These are phyloP conservation scores for Prosopis cineraria DNA, from an alignment of 306 rosid species.

Conservation along the genomic window DNA sequence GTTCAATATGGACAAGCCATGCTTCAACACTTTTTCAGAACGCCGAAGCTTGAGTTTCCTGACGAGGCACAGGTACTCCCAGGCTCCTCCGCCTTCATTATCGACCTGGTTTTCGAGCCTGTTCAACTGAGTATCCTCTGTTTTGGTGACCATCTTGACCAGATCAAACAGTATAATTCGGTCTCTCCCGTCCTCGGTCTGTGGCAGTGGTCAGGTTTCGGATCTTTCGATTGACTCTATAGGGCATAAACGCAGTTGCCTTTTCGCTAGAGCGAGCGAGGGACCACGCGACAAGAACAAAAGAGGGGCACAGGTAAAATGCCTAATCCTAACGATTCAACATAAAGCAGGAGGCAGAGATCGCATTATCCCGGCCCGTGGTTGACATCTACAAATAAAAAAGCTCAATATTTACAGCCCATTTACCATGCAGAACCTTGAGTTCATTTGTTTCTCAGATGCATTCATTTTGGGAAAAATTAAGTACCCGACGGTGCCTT, in stretches of 20 bases:
- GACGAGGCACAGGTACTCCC: constrained; percentile 85
- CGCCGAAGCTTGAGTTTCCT: constrained; percentile 91
- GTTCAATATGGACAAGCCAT: constrained; percentile 85
- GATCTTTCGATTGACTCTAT: neutral
- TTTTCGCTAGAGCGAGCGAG: too few species aligned
- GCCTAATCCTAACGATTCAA: too few species aligned
- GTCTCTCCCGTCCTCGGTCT: neutral
- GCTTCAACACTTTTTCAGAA: constrained; percentile 77
- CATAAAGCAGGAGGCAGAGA: neutral
- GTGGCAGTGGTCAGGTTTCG: neutral
- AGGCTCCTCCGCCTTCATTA: constrained; percentile 97
- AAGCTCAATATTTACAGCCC: neutral
- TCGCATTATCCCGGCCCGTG: neutral
- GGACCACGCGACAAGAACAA: neutral
- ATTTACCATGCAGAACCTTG: too few species aligned
- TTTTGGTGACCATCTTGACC: constrained; percentile 77
- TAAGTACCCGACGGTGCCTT: too few species aligned
- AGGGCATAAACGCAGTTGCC: neutral
- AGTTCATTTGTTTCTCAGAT: too few species aligned
- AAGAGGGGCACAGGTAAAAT: neutral
- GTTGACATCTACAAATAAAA: too few species aligned
- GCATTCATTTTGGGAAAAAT: too few species aligned
- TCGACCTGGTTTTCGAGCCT: constrained; percentile 91
- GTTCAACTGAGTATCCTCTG: constrained; percentile 74
- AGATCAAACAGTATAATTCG: constrained; percentile 32